These are phyloP conservation scores for Fraxinus xanthoxyloides DNA, from an alignment of 305 asterid species.

Conservation along the genomic window DNA sequence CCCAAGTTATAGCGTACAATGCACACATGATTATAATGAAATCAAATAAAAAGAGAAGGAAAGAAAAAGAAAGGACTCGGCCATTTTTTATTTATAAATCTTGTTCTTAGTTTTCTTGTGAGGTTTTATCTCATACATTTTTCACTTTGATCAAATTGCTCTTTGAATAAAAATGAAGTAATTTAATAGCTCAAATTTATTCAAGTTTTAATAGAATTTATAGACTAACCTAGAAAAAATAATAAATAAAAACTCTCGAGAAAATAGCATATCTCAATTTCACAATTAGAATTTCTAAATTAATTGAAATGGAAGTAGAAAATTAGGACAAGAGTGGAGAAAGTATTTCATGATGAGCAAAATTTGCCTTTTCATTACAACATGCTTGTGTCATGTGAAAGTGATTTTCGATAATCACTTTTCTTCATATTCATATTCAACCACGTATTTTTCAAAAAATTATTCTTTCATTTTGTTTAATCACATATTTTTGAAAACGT, in stretches of 20 bases:
- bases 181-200: not conserved
- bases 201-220: not conserved
- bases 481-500: not conserved
- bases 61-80: not conserved
- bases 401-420: not conserved
- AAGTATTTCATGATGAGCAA: not conserved
- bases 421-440: not conserved
- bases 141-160: not conserved
- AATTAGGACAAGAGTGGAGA: not conserved
- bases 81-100: not conserved
- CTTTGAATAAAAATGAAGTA: not conserved
- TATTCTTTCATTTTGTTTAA: not conserved
- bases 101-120: not conserved
- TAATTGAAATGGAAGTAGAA: not conserved
- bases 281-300: not conserved
- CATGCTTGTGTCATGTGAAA: not conserved
- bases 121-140: not conserved
- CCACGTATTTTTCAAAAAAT: not conserved
- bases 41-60: not conserved
- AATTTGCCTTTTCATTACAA: not conserved
- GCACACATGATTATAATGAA: not conserved
- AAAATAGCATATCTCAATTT: not conserved
- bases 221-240: too few relatives aligned
- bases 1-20: not conserved
- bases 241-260: not conserved